These are phyloP conservation scores for Castanea mollissima DNA, from an alignment of 306 rosid species.

Conservation along the genomic window DNA sequence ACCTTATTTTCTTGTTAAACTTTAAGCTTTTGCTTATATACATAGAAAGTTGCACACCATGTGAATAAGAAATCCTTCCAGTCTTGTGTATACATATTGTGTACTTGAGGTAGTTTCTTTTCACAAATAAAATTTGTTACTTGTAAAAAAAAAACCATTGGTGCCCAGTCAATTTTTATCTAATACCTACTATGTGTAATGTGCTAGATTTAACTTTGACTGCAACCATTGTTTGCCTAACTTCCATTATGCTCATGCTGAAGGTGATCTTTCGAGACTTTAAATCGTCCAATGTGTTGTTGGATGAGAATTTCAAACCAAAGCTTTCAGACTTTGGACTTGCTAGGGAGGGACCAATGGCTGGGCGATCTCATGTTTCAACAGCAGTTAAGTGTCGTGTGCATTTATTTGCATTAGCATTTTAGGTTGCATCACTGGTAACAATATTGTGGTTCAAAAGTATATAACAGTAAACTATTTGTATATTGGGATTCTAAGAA, in stretches of 20 bases:
- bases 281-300: slow-evolving; percentile 64
- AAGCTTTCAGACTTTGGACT: slow-evolving; percentile 93
- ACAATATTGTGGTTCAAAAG: neutral
- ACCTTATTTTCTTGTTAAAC: neutral
- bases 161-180: neutral
- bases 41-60: neutral
- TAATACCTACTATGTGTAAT: neutral
- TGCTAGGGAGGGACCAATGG: slow-evolving; percentile 80
- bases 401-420: neutral
- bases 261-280: slow-evolving; percentile 82
- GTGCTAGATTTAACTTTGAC: neutral
- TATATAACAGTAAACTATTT: neutral
- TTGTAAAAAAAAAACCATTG: too few relatives aligned
- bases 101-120: too few relatives aligned
- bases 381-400: slow-evolving; percentile 72
- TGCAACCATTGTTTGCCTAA: neutral
- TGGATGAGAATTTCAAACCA: slow-evolving; percentile 67
- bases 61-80: slow-evolving; percentile 1
- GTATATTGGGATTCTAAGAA: too few relatives aligned
- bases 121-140: too few relatives aligned
- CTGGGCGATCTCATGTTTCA: slow-evolving; percentile 79
- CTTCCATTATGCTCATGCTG: slow-evolving; percentile 7
- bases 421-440: slow-evolving; percentile 1
- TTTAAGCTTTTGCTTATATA: neutral
- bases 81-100: too few relatives aligned